Percentiles rank a stretch among this genome's conserved stretches.
Evolutionary conservation across 2,329 filamentous ascomycete genomes (phyloP).

Genomic region (Penicillium carneum): DNA sequence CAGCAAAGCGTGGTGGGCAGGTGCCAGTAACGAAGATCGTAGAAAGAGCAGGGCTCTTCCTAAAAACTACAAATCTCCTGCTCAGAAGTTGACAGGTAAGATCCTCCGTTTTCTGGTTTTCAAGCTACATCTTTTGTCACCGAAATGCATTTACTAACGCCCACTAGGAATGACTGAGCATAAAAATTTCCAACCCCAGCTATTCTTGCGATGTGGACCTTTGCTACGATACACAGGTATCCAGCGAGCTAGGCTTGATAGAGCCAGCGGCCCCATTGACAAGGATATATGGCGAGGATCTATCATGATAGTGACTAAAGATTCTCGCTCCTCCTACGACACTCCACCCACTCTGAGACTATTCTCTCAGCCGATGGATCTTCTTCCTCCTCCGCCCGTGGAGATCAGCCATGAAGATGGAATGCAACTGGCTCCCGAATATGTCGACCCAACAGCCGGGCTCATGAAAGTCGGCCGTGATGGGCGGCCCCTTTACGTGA

Average conservation of each 20-base stretch:
- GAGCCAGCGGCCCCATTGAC: slow-evolving; percentile 55
- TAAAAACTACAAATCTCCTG: slow-evolving; percentile 45
- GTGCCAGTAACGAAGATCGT: slow-evolving; percentile 56
- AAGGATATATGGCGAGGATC: slow-evolving; percentile 90
- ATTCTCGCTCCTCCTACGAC: slow-evolving; percentile 82
- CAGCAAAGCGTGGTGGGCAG: slow-evolving; percentile 79
- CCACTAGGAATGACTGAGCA: slow-evolving; percentile 53
- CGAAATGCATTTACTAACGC: slow-evolving; percentile 14
- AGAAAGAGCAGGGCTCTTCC: slow-evolving; percentile 57
- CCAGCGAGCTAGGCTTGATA: slow-evolving; percentile 59
- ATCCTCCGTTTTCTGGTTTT: neutral
- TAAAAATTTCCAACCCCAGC: slow-evolving; percentile 79
- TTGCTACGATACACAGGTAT: slow-evolving; percentile 89
- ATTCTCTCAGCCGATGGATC: slow-evolving; percentile 84
- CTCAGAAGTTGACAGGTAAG: slow-evolving; percentile 46
- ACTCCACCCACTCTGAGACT: slow-evolving; percentile 77
- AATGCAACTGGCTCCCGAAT: slow-evolving; percentile 72
- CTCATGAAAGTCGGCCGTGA: slow-evolving; percentile 84
- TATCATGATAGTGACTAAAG: slow-evolving; percentile 92
- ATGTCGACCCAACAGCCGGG: slow-evolving; percentile 87
- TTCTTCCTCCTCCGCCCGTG: slow-evolving; percentile 78
- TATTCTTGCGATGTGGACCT: slow-evolving; percentile 90
- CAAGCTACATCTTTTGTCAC: neutral
- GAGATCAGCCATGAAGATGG: slow-evolving; percentile 68
- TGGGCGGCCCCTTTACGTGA: slow-evolving; percentile 85